These are phyloP conservation scores for Cyclostephanos tholiformis DNA, from an alignment of 108 stramenopile genomes.

Conservation along the genomic window DNA sequence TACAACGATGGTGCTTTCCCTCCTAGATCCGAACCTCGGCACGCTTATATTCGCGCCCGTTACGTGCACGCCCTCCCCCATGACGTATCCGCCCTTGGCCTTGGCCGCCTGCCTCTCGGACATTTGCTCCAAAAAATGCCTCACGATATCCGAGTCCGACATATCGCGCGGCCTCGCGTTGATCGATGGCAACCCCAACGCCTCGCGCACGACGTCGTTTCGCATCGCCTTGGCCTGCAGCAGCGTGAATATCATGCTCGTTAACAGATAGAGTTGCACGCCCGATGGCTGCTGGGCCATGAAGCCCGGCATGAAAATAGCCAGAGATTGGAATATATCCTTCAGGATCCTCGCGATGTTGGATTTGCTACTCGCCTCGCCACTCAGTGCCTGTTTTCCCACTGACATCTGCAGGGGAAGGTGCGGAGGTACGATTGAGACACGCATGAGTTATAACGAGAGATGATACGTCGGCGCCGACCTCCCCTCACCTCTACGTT, in stretches of 20 bases:
- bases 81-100: slow-evolving; percentile 31
- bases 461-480: too few species aligned
- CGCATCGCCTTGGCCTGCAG: slow-evolving; percentile 72
- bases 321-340: slow-evolving; percentile 78
- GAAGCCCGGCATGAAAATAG: slow-evolving; percentile 90
- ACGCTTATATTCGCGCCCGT: slow-evolving; percentile 63
- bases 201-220: slow-evolving; percentile 59
- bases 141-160: slow-evolving; percentile 59
- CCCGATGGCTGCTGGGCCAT: slow-evolving; percentile 77
- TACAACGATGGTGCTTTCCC: slow-evolving; percentile 36
- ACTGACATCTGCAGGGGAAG: slow-evolving; percentile 29
- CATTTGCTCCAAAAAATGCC: slow-evolving; percentile 72
- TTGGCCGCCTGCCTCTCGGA: slow-evolving; percentile 43
- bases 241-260: slow-evolving; percentile 81
- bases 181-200: slow-evolving; percentile 67
- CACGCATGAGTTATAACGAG: too few species aligned
- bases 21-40: slow-evolving; percentile 46
- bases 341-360: slow-evolving; percentile 69
- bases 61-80: slow-evolving; percentile 43
- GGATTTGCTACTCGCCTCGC: slow-evolving; percentile 63
- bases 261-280: slow-evolving; percentile 77
- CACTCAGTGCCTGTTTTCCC: slow-evolving; percentile 66
- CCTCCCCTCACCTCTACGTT: slow-evolving; percentile 68
- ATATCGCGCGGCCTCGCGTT: slow-evolving; percentile 57
- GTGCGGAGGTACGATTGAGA: too few species aligned